phyloP scores from a whole-genome alignment of 257 asterid genomes.

The Solanum bulbocastanum region DNA sequence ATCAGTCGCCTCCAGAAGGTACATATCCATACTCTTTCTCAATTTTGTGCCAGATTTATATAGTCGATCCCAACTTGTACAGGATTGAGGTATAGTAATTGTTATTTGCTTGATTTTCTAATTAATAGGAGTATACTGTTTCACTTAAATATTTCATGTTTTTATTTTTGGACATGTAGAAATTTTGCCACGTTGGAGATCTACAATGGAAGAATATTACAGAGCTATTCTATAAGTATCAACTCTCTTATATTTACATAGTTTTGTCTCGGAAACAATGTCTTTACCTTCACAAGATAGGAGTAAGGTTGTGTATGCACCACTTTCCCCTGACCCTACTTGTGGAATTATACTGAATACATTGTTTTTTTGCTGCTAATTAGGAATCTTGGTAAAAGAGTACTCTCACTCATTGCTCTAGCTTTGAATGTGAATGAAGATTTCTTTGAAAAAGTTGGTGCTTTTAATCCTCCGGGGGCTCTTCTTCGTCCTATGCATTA shows the following conservation, averaged over 20 bases:
- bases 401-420: conserved; percentile 30
- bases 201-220: conserved; percentile 39
- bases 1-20: conserved; percentile 58
- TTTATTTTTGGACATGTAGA: conserved; percentile 10
- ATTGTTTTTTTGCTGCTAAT: background rate
- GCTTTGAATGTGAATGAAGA: conserved; percentile 41
- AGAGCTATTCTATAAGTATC: conserved; percentile 27
- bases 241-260: background rate
- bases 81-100: background rate
- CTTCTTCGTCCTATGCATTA: conserved; percentile 44
- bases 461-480: conserved; percentile 23
- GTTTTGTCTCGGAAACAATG: background rate
- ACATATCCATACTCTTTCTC: background rate
- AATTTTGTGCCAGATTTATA: background rate
- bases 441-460: conserved; percentile 41
- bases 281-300: background rate
- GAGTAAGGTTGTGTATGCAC: background rate
- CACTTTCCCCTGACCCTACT: background rate
- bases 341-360: background rate
- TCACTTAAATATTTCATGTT: background rate
- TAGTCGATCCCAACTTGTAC: background rate
- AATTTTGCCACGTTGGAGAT: conserved; percentile 38
- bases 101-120: background rate
- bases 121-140: background rate
- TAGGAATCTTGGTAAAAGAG: conserved; percentile 35